Evolutionary conservation across 306 rosid genomes (phyloP).

Genomic region (Prinsepia uniflora): DNA sequence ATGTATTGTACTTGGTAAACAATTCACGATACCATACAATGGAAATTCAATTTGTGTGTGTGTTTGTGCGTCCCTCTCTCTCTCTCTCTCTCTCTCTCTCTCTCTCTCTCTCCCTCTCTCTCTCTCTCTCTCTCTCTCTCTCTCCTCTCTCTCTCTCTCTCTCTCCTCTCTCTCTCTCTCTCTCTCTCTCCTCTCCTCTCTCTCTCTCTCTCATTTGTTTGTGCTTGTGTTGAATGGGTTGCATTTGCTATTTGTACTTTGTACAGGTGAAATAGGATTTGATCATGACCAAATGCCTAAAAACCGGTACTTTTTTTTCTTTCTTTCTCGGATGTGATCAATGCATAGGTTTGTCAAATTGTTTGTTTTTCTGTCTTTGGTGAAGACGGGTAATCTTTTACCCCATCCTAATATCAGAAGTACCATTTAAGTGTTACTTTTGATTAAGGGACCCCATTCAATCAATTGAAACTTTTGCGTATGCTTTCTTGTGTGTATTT

Average conservation of each 20-base stretch:
- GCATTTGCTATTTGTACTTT: not conserved
- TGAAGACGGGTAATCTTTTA: too few relatives aligned
- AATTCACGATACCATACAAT: not conserved
- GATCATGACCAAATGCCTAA: too few relatives aligned
- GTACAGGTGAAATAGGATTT: not conserved
- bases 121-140: not conserved
- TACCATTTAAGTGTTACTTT: too few relatives aligned
- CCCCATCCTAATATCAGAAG: too few relatives aligned
- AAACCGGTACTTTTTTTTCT: not conserved
- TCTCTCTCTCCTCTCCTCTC: not conserved
- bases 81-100: not conserved
- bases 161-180: constrained; percentile 2
- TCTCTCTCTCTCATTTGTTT: not conserved
- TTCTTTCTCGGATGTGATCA: not conserved
- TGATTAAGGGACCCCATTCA: too few relatives aligned
- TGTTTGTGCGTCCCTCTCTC: too few relatives aligned
- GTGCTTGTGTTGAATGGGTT: not conserved
- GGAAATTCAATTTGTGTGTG: not conserved
- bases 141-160: constrained; percentile 2
- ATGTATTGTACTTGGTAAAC: not conserved
- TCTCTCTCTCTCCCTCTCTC: too few relatives aligned
- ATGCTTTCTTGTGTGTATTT: too few relatives aligned
- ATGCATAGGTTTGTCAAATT: not conserved
- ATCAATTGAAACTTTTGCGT: too few relatives aligned
- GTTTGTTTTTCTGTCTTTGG: too few relatives aligned